A percentile compares a stretch with the other conserved stretches of the same genome.
These are phyloP conservation scores for Nemania sp. DNA, from an alignment of 2,329 filamentous ascomycete species.

Conservation along the genomic window DNA sequence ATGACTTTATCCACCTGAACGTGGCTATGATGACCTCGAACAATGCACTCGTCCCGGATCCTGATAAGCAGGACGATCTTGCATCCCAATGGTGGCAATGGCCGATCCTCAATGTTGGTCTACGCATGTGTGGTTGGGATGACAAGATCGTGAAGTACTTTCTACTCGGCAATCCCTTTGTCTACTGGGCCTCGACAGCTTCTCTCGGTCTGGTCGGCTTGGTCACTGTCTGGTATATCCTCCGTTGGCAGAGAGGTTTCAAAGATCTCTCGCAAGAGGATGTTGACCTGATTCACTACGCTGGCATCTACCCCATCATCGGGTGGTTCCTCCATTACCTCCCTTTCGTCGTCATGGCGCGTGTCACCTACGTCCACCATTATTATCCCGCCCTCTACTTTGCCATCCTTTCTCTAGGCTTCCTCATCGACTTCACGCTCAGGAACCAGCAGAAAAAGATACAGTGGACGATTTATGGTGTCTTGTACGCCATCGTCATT, in stretches of 20 bases:
- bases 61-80: constrained; percentile 98
- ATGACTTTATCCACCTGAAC: constrained; percentile 97
- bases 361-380: constrained; percentile 98
- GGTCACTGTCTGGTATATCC: constrained; percentile 79
- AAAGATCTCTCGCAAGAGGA: constrained; percentile 77
- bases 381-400: constrained; percentile 99
- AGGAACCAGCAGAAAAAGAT: constrained; percentile 66
- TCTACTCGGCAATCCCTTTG: constrained; percentile 91
- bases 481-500: constrained; percentile 75
- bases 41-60: constrained; percentile 95
- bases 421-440: constrained; percentile 83
- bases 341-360: constrained; percentile 95
- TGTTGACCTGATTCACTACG: constrained; percentile 93
- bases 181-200: constrained; percentile 93
- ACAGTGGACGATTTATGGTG: constrained; percentile 70
- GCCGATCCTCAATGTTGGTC: constrained; percentile 91
- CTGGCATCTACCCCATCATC: constrained; percentile 85
- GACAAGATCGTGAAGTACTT: constrained; percentile 97
- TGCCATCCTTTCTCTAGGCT: constrained; percentile 86
- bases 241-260: constrained; percentile 97
- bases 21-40: constrained; percentile 99
- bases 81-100: constrained; percentile 98
- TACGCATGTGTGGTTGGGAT: constrained; percentile 99
- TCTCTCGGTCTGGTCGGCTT: constrained; percentile 74
- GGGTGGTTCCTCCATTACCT: constrained; percentile 97